phyloP scores from a whole-genome alignment of 2,329 filamentous ascomycete genomes.

The Fusarium drepaniforme region DNA sequence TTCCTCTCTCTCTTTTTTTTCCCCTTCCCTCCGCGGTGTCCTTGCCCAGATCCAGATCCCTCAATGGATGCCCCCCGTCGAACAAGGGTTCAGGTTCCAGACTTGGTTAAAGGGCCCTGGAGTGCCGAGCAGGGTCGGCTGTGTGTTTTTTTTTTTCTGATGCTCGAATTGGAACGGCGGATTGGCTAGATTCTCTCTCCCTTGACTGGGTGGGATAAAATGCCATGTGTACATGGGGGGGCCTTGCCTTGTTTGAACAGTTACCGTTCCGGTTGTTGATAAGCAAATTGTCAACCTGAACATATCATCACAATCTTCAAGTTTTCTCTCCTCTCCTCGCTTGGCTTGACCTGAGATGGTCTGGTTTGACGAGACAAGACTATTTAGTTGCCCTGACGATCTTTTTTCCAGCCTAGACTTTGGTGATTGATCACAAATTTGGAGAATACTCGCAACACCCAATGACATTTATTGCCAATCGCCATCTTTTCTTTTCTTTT shows the following conservation, averaged over 20 bases:
- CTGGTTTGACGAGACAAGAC: not conserved
- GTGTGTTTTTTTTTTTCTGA: not conserved
- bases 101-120: conserved; percentile 7
- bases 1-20: not conserved
- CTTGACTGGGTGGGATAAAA: not conserved
- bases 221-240: not conserved
- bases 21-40: not conserved
- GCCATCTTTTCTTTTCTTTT: conserved; percentile 11
- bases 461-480: not conserved
- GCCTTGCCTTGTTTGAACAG: not conserved
- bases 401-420: not conserved
- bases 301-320: not conserved
- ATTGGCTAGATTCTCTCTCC: conserved; percentile 12
- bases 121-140: conserved; percentile 1
- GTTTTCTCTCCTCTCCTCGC: not conserved
- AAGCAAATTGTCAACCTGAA: not conserved
- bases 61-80: not conserved
- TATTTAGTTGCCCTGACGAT: conserved; percentile 2
- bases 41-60: conserved; percentile 9
- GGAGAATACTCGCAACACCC: not conserved
- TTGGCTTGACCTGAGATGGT: not conserved
- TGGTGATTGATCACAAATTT: conserved; percentile 4
- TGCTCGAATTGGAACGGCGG: conserved; percentile 8
- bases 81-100: conserved; percentile 16
- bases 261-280: not conserved